Conservation (phyloP, 805 yeast genomes). For the Soucietia sequanensis region DNA sequence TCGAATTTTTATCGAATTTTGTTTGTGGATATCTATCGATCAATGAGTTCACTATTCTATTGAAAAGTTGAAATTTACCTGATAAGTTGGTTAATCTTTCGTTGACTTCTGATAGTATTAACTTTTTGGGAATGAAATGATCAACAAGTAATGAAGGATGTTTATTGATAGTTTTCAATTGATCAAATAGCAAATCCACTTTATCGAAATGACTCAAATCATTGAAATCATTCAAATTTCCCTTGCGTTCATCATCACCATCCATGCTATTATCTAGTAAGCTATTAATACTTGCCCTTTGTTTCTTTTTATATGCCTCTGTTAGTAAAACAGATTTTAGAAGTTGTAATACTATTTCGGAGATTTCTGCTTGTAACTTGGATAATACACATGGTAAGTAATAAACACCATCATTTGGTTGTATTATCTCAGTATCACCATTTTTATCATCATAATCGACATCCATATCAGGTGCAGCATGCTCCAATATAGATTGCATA, state of each 20-base stretch:
- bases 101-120: constrained; percentile 64
- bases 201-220: constrained; percentile 21
- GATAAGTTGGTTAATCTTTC: constrained; percentile 52
- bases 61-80: constrained; percentile 58
- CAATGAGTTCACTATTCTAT: constrained; percentile 43
- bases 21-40: constrained; percentile 18
- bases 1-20: constrained; percentile 7
- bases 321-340: constrained; percentile 23
- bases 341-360: constrained; percentile 30
- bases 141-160: constrained; percentile 75
- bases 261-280: constrained; percentile 22
- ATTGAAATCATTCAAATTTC: constrained; percentile 1
- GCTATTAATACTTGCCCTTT: constrained; percentile 36
- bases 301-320: constrained; percentile 20
- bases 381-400: constrained; percentile 35
- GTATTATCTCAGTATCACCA: constrained; percentile 6
- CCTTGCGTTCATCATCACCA: constrained; percentile 10
- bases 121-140: constrained; percentile 72
- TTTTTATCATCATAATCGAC: neutral
- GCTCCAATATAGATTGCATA: constrained; percentile 1
- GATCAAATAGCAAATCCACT: constrained; percentile 43
- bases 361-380: constrained; percentile 32
- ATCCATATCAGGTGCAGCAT: constrained; percentile 1
- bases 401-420: constrained; percentile 25
- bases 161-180: constrained; percentile 49